Base-by-base conservation (phyloP, 371 early-diverging fungal genomes). In the Coemansia sp. region DNA sequence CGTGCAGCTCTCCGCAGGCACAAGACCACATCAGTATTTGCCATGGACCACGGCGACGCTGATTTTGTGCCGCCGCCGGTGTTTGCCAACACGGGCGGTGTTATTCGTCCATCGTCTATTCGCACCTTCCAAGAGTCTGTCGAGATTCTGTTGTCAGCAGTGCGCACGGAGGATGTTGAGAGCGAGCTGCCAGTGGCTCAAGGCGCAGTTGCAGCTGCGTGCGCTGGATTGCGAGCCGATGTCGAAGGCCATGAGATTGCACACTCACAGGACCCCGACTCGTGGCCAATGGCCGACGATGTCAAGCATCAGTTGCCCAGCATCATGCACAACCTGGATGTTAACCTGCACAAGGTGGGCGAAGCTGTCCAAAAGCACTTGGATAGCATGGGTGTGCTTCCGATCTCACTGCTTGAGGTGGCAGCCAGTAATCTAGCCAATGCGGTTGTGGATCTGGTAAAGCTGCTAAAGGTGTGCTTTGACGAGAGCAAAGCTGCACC, bases 161-260 rank as follows among this genome's bases (percentile, higher is more conserved):
- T 86, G 67, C 81, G 88, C 83, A 90, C 86, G 12, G 72, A 58
- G 16, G 88, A 88, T 57, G 83, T 84, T 39, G 88, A 91, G 2
- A 84, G 90, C 0, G 87, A 87, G 28, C 89, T 95, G 1, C 83
- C 95, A 25, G 80, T 86, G 14, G 88, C 92, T 1, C 93, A 94
- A 93, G 88, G 90, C 69, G 80, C 88, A 0, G 88, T 96, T 28
- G 93, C 93, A 26, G 83, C 90, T 51, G 85, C 92, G 0, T 94
- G 94, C 82, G 90, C 89, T 59, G 79, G 86, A 53, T 90, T 95
- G 48, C 93, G 90, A 0, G 77, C 79, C 3, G 79, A 78, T n/a
- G 64, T 78, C 23, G 51, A 54, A 9, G 75, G 69, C n/a, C 74
- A 72, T 23, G 59, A 77, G 44, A 54, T 44, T 6, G 92, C 91